Evolutionary conservation across 305 asterid species (phyloP), one percentile per base, ranked within the genome.

Genomic region (Andrographis paniculata): DNA sequence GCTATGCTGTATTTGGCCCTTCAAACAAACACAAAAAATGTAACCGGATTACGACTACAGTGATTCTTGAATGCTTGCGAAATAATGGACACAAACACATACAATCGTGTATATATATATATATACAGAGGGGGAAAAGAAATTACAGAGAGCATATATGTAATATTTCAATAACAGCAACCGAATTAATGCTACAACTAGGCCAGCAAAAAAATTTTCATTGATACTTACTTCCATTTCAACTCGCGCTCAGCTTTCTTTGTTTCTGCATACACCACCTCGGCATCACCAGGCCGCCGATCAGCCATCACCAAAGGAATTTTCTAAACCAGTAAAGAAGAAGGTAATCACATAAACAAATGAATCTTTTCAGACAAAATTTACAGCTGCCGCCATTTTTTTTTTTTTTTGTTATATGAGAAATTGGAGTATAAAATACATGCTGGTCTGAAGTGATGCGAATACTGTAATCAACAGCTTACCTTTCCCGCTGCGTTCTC

Each of bases 401-500:
- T n/a, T n/a, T n/a, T n/a, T n/a, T n/a, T n/a, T n/a, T n/a, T n/a
- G n/a, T n/a, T n/a, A n/a, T n/a, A n/a, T n/a, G n/a, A n/a, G n/a
- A n/a, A n/a, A n/a, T n/a, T 24, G 8, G 4, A 8, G 30, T 24
- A 8, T 13, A 16, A 37, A n/a, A 12, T 55, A 14, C 8, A 37
- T 37, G 5, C 42, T 14, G 23, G 16, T 27, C 15, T 20, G 9
- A 24, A 45, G 30, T n/a, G 49, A 11, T 0, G 10, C 10, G 33
- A 27, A 27, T 27, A 27, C 21, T 45, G 14, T 38, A 19, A 23
- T 51, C 20, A 58, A 36, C 11, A 64, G 38, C 44, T 52, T 71
- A 82, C 98, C 94, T 86, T 86, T 50, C 94, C 95, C 5, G 98
- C 86, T 21, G 95, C 98, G 70, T 80, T 80, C 77, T 91, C 98